Evolutionary conservation across 1,284 basidiomycete species (phyloP).

Genomic region (Mycena citricolor): DNA sequence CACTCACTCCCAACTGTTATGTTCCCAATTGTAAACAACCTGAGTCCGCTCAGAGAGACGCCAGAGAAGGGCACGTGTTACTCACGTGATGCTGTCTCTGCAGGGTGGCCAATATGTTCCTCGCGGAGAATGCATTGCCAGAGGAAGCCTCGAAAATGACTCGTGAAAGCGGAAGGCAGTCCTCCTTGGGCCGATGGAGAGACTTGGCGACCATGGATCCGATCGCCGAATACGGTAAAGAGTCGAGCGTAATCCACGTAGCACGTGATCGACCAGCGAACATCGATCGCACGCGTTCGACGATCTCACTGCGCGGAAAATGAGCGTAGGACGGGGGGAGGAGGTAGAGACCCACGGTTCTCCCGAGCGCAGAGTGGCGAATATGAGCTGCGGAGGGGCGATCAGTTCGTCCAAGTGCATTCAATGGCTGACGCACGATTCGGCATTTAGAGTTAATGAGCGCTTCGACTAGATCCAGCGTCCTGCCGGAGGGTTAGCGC

Average conservation of each 20-base stretch:
- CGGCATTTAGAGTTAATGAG: constrained; percentile 62
- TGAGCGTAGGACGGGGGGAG: constrained; percentile 5
- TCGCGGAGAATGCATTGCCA: constrained; percentile 66
- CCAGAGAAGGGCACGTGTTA: constrained; percentile 16
- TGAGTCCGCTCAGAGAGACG: constrained; percentile 25
- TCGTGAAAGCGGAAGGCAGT: constrained; percentile 50
- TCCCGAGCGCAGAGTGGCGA: constrained; percentile 63
- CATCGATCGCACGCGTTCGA: constrained; percentile 54
- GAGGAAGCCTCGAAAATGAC: constrained; percentile 57
- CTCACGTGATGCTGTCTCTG: constrained; percentile 57
- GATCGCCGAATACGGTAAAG: constrained; percentile 54
- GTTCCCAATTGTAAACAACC: constrained; percentile 62
- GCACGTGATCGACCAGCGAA: constrained; percentile 54
- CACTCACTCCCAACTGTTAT: constrained; percentile 62
- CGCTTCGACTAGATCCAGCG: constrained; percentile 62
- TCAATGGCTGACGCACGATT: constrained; percentile 46
- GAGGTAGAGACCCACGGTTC: constrained; percentile 39
- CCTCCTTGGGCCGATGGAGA: constrained; percentile 58
- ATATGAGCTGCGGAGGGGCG: constrained; percentile 49
- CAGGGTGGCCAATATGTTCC: constrained; percentile 58
- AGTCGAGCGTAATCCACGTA: constrained; percentile 66
- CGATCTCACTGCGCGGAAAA: constrained; percentile 34
- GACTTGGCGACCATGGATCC: constrained; percentile 60
- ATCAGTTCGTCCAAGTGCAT: constrained; percentile 6
- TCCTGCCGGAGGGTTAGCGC: constrained; percentile 35